Evolutionary conservation across 257 asterid genomes (phyloP), one percentile per base, ranked within the genome.

Genomic region (Gardenia jasminoides): DNA sequence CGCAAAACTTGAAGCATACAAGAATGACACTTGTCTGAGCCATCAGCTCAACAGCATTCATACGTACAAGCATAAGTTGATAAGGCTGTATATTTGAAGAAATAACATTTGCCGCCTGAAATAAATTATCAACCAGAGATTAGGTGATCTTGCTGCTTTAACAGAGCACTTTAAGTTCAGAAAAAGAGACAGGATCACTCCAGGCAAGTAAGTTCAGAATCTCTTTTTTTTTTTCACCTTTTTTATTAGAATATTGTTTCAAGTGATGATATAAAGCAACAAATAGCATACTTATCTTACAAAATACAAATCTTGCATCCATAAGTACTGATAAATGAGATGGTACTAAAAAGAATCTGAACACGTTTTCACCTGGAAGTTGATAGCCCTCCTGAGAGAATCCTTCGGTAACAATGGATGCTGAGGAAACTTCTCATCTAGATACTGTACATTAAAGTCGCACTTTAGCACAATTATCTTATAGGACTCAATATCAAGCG

Each of bases 391-490:
- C 75, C 71, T 83, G 86, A 85, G 90, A 79, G 82, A 87, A 90
- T 94, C 96, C 85, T 76, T 81, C 3, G 98, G 98, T 82, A 94
- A 83, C 90, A 94, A 84, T 12, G 98, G 96, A 76, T 79, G 88
- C 75, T 90, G 96, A 61, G 98, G 98, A 84, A 85, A 92, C 87
- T 89, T 94, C 88, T 92, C 97, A 85, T 94, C 98, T 70, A 94
- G 82, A 87, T 94, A 91, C 98, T 94, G 85, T 85, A 87, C 46
- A 67, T 65, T 39, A 76, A 77, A 74, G 61, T 70, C 54, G 26
- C 50, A 36, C 39, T 36, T 36, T 36, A 36, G 39, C 52, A 39
- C 48, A 47, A 58, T 67, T 39, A 22, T 12, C 79, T 52, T 68
- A 4, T 10, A 52, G 4, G 59, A 44, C 20, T 74, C 81, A 28